Evolutionary conservation across 2,329 filamentous ascomycete genomes (phyloP).

Genomic region (Elsinoe arachidis): DNA sequence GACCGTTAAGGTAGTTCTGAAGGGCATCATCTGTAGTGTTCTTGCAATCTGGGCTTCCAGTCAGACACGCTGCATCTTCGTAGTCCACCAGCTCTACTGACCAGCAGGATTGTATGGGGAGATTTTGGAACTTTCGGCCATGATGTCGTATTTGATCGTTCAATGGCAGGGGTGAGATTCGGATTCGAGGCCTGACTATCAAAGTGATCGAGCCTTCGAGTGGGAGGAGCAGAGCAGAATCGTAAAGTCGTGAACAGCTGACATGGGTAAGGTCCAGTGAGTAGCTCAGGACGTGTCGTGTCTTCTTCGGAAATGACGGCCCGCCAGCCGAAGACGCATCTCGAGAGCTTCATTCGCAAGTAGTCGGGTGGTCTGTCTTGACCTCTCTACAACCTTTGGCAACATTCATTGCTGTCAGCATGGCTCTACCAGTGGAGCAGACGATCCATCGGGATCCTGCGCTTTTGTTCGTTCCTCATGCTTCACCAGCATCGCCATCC

Average conservation of each 20-base stretch:
- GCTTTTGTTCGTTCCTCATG: constrained; percentile 63
- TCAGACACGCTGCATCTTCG: constrained; percentile 1
- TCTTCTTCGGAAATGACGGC: constrained; percentile 3
- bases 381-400: neutral
- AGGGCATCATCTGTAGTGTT: constrained; percentile 94
- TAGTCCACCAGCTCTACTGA: neutral
- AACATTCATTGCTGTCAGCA: constrained; percentile 34
- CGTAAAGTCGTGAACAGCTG: too few relatives aligned
- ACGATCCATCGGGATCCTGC: constrained; percentile 98
- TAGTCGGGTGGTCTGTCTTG: too few relatives aligned
- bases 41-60: constrained; percentile 66
- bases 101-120: constrained; percentile 26
- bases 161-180: neutral
- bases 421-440: constrained; percentile 81
- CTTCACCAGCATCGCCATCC: constrained; percentile 17
- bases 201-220: too few relatives aligned
- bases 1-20: constrained; percentile 81
- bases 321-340: neutral
- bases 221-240: too few relatives aligned
- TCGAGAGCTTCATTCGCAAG: neutral
- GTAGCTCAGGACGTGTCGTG: constrained; percentile 3
- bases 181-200: neutral
- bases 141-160: neutral
- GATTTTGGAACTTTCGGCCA: constrained; percentile 24
- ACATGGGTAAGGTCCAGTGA: too few relatives aligned